phyloP scores from a whole-genome alignment of 2,329 filamentous ascomycete species.

The Colletotrichum sojae region DNA sequence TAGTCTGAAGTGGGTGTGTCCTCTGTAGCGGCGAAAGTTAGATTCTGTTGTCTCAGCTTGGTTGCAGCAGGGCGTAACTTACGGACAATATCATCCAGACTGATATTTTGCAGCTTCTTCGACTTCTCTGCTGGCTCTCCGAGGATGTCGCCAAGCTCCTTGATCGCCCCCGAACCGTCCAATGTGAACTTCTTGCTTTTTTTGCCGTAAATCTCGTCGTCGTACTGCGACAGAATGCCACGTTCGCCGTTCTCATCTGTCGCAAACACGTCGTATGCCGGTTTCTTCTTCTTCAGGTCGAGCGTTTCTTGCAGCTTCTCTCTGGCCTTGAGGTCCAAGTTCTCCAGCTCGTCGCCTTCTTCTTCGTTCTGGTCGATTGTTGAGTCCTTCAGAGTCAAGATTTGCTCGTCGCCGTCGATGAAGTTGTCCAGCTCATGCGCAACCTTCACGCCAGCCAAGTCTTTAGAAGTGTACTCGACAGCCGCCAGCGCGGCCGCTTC shows the following conservation, averaged over 20 bases:
- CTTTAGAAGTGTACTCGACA: constrained; percentile 83
- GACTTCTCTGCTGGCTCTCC: constrained; percentile 66
- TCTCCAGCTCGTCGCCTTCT: constrained; percentile 91
- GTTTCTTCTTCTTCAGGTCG: constrained; percentile 90
- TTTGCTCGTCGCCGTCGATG: constrained; percentile 86
- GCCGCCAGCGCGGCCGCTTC: constrained; percentile 76
- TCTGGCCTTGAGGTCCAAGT: constrained; percentile 77
- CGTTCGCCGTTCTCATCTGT: constrained; percentile 73
- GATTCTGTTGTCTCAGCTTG: constrained; percentile 40
- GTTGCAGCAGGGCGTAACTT: constrained; percentile 45
- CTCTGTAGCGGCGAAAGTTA: constrained; percentile 59
- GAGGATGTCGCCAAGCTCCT: constrained; percentile 72
- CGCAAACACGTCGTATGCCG: constrained; percentile 87
- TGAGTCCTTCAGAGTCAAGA: constrained; percentile 94
- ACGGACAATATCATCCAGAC: constrained; percentile 86
- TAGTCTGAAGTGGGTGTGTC: constrained; percentile 87
- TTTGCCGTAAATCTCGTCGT: constrained; percentile 94
- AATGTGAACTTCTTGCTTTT: constrained; percentile 91
- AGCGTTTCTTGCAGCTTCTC: constrained; percentile 83
- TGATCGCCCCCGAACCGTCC: constrained; percentile 80
- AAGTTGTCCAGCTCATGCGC: constrained; percentile 89
- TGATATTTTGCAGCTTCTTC: constrained; percentile 79
- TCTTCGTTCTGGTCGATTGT: constrained; percentile 88
- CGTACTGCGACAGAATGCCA: constrained; percentile 88
- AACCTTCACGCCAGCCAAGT: constrained; percentile 92